Evolutionary conservation across 805 yeast species (phyloP).

Genomic region (Candida taoyuanica): DNA sequence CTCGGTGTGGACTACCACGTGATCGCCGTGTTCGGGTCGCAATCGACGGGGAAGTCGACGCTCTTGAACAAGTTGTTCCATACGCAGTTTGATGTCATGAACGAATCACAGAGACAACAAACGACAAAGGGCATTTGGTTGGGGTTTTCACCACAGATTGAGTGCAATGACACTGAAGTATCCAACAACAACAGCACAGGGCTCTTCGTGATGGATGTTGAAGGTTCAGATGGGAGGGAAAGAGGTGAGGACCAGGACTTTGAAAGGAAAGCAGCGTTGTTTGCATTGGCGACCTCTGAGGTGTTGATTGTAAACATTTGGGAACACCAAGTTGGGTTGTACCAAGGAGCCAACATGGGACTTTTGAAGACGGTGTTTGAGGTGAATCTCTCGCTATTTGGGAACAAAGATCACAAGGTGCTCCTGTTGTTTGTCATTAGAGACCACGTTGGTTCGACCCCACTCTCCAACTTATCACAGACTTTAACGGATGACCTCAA

Average conservation of each 20-base stretch:
- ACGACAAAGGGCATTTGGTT: slow-evolving; percentile 87
- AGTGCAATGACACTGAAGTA: slow-evolving; percentile 16
- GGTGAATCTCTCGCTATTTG: slow-evolving; percentile 84
- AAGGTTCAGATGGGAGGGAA: slow-evolving; percentile 97
- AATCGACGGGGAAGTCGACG: slow-evolving; percentile 94
- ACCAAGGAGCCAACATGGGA: slow-evolving; percentile 98
- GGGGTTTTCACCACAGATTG: slow-evolving; percentile 48
- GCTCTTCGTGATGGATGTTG: slow-evolving; percentile 90
- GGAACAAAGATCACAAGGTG: slow-evolving; percentile 56
- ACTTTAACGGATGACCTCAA: slow-evolving; percentile 69
- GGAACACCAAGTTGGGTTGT: slow-evolving; percentile 96
- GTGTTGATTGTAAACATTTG: slow-evolving; percentile 88
- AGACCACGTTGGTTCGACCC: slow-evolving; percentile 87
- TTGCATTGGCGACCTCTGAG: slow-evolving; percentile 90
- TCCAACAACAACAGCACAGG: slow-evolving; percentile 27
- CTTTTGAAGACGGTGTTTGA: slow-evolving; percentile 92
- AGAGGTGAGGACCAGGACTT: slow-evolving; percentile 98
- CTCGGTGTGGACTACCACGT: slow-evolving; percentile 78
- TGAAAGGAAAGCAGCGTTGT: slow-evolving; percentile 92
- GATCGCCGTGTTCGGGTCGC: slow-evolving; percentile 95
- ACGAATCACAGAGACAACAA: slow-evolving; percentile 78
- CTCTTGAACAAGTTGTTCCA: slow-evolving; percentile 80
- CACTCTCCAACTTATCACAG: slow-evolving; percentile 61
- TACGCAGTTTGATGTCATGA: slow-evolving; percentile 91
- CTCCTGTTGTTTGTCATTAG: slow-evolving; percentile 82